Evolutionary conservation across 192 early-diverging fungal species (phyloP), one percentile per base, ranked within the genome.

Genomic region (Tieghemiomyces parasiticus): DNA sequence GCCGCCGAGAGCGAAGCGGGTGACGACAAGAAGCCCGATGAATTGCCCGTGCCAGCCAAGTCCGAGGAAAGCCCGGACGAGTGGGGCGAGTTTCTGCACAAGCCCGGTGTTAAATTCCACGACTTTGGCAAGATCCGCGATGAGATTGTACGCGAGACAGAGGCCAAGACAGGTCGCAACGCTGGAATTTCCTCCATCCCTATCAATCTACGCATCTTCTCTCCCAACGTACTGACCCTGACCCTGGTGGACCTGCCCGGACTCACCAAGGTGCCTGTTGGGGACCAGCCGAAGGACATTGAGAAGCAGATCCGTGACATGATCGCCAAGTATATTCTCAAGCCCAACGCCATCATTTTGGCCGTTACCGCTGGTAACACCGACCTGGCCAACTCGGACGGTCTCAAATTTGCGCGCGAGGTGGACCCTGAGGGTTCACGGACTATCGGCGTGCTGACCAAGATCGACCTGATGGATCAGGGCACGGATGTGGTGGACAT

Each of bases 401-500:
- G 97, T n/a, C 76, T 99, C 60, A 94, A 95, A 71, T 71, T 99
- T 19, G 97, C 97, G 9, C 81, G 97, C 32, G 93, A 99, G 70
- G 89, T 95, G n/a, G 97, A 99, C 63, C 93, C 95, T 4, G 97
- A 99, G 56, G 97, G 90, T 72, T 75, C 93, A 29, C 82, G 97
- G 53, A 99, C 97, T 6, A 96, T 99, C 68, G 97, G 97, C 62
- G 97, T 99, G 34, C 77, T 99, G 74, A 99, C 97, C 64, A 99
- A 99, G 73, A 80, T 99, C 60, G 97, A 99, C 73, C 76, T 99
- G 60, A 99, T 99, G 97, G 97, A 99, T 74, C 77, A 82, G 69
- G 97, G 97, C 35, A 99, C 97, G 19, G 97, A 99, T 72, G 95
- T 99, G 12, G 92, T 99, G 45, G 97, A 99, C 66, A 97, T 98